A percentile compares a stretch with the other conserved stretches of the same genome.
These are phyloP conservation scores for Vigna trinervia DNA, from an alignment of 306 rosid genomes.

Conservation along the genomic window DNA sequence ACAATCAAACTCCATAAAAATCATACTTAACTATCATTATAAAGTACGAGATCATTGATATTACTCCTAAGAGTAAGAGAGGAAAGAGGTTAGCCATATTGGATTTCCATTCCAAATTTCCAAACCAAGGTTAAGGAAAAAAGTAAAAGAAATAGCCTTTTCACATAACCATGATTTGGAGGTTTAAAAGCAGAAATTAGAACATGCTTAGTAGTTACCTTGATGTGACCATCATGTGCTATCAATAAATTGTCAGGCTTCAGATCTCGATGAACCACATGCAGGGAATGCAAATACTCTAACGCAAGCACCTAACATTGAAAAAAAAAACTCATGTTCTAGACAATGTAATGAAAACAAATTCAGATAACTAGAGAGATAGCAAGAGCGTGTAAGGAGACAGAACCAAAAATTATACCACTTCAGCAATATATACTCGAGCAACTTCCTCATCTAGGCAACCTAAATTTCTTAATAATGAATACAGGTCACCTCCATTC, in stretches of 20 bases:
- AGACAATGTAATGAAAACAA: conserved; percentile 18
- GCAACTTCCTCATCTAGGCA: conserved; percentile 96
- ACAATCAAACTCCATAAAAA: conserved; percentile 24
- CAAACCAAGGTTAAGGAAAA: no score
- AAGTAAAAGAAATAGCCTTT: no score
- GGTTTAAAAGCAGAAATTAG: background rate
- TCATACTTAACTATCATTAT: background rate
- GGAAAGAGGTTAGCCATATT: no score
- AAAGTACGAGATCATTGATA: background rate
- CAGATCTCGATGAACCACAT: conserved; percentile 95
- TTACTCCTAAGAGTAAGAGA: background rate
- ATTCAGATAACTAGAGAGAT: conserved; percentile 27
- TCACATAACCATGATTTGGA: no score
- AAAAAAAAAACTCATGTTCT: conserved; percentile 13
- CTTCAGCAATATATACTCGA: conserved; percentile 97
- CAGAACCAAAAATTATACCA: conserved; percentile 58
- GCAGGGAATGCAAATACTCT: conserved; percentile 92
- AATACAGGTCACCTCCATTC: conserved; percentile 97
- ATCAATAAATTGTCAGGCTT: conserved; percentile 97
- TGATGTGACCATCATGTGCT: conserved; percentile 98
- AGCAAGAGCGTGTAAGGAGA: background rate
- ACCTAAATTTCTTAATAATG: conserved; percentile 94
- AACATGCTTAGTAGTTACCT: conserved; percentile 58
- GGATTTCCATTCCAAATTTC: no score
- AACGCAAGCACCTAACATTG: conserved; percentile 85